phyloP scores from a whole-genome alignment of 805 yeast genomes.

The Candida golubevii region DNA sequence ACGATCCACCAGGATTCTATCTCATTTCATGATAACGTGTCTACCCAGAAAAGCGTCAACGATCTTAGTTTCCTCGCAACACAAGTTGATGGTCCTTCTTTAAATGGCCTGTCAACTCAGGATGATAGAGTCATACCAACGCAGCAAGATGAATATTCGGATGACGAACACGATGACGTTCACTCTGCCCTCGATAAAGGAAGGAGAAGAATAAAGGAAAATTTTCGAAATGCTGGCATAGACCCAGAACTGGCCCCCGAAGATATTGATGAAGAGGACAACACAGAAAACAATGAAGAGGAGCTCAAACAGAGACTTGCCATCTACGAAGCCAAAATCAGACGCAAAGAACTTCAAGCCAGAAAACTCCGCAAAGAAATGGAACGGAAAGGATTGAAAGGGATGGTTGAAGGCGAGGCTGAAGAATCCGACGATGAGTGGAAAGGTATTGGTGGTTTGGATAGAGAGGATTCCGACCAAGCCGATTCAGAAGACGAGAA shows the following conservation, averaged over 20 bases:
- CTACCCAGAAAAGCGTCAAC: constrained; percentile 2
- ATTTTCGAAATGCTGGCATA: not conserved
- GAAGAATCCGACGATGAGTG: constrained; percentile 89
- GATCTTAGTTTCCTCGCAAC: constrained; percentile 17
- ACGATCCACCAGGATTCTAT: constrained; percentile 12
- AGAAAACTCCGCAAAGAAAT: constrained; percentile 44
- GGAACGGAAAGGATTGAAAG: constrained; percentile 53
- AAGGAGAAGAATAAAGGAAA: constrained; percentile 17
- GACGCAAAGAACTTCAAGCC: constrained; percentile 30
- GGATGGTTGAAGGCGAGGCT: constrained; percentile 75
- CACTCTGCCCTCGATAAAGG: constrained; percentile 24
- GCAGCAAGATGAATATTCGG: constrained; percentile 12
- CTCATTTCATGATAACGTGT: constrained; percentile 20
- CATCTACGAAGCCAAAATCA: constrained; percentile 36
- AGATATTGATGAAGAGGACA: constrained; percentile 13
- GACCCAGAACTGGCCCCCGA: not conserved
- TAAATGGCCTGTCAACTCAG: constrained; percentile 7
- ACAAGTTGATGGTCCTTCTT: constrained; percentile 13
- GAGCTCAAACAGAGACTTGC: constrained; percentile 29
- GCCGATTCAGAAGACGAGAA: constrained; percentile 73
- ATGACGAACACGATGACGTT: constrained; percentile 24
- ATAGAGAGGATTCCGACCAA: constrained; percentile 53
- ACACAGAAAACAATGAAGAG: constrained; percentile 23
- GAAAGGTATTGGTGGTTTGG: constrained; percentile 74
- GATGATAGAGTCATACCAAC: constrained; percentile 5